A percentile compares a stretch with the other conserved stretches of the same genome.
These are phyloP conservation scores for Coemansia sp. DNA, from an alignment of 192 early-diverging fungal species.

Conservation along the genomic window DNA sequence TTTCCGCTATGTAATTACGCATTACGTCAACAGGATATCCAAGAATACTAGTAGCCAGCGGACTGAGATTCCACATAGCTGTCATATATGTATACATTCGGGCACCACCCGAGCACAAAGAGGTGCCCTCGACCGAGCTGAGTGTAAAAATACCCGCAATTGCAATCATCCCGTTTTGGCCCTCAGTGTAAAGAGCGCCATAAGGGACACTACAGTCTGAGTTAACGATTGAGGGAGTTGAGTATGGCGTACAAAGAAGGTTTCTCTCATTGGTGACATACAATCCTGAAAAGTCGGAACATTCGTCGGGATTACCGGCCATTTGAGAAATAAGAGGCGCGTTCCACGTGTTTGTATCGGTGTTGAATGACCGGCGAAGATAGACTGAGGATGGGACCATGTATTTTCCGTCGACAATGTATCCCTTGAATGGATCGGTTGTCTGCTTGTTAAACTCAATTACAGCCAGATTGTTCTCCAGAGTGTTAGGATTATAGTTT, in stretches of 20 bases:
- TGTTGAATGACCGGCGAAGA: neutral
- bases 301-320: neutral
- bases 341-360: conserved; percentile 1
- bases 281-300: neutral
- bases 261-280: neutral
- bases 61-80: neutral
- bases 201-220: neutral
- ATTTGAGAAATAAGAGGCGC: neutral
- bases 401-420: conserved; percentile 1
- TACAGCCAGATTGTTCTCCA: conserved; percentile 17
- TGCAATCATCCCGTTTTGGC: neutral
- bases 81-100: neutral
- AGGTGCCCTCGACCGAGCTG: neutral
- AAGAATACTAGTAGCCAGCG: conserved; percentile 1
- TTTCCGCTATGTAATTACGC: neutral
- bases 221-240: neutral
- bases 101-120: neutral
- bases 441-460: conserved; percentile 21
- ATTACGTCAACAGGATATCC: conserved; percentile 1
- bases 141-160: neutral
- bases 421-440: neutral
- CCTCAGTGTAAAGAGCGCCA: neutral
- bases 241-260: neutral
- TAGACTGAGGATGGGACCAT: neutral
- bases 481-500: conserved; percentile 7